Percentiles rank a stretch among this genome's conserved stretches.
These are phyloP conservation scores for Hericium coralloides DNA, from an alignment of 768 basidiomycete species.

Conservation along the genomic window DNA sequence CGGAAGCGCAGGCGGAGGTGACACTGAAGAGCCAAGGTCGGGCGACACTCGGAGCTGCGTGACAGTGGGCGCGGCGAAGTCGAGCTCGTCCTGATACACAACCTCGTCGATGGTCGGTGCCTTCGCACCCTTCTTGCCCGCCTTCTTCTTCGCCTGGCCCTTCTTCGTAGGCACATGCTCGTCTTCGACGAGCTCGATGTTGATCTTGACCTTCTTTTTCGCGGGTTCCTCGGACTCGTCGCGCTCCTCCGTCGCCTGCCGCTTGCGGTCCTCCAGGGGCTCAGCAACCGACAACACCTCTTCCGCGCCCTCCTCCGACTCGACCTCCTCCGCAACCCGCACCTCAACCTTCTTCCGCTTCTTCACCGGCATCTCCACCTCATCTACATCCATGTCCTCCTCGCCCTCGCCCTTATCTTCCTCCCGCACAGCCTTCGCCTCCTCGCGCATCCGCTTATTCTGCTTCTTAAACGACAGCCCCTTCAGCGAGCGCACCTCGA, in stretches of 20 bases:
- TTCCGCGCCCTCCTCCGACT: constrained; percentile 48
- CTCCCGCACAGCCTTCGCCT: constrained; percentile 34
- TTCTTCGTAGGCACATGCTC: constrained; percentile 3
- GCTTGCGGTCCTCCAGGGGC: constrained; percentile 18
- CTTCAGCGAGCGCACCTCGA: constrained; percentile 21
- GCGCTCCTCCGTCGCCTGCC: neutral
- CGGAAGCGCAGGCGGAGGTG: constrained; percentile 41
- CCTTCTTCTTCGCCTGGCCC: constrained; percentile 26
- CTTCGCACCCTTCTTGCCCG: constrained; percentile 31
- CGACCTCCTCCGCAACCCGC: constrained; percentile 33
- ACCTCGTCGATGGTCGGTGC: constrained; percentile 33
- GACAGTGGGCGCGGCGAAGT: constrained; percentile 41
- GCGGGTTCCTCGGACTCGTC: constrained; percentile 26
- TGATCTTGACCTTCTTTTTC: constrained; percentile 31
- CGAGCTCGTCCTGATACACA: constrained; percentile 39
- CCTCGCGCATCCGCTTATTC: constrained; percentile 27
- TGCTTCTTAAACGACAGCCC: constrained; percentile 37
- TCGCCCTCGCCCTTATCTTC: constrained; percentile 32
- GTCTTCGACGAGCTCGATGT: constrained; percentile 10
- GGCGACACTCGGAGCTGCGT: constrained; percentile 40
- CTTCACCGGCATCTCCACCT: constrained; percentile 44
- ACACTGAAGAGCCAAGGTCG: constrained; percentile 36
- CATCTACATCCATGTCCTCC: constrained; percentile 26
- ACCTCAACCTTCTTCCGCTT: constrained; percentile 43
- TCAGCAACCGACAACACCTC: constrained; percentile 13